Conservation (phyloP, 148 eudicot species). For the Vaccinium vitisidaea region DNA sequence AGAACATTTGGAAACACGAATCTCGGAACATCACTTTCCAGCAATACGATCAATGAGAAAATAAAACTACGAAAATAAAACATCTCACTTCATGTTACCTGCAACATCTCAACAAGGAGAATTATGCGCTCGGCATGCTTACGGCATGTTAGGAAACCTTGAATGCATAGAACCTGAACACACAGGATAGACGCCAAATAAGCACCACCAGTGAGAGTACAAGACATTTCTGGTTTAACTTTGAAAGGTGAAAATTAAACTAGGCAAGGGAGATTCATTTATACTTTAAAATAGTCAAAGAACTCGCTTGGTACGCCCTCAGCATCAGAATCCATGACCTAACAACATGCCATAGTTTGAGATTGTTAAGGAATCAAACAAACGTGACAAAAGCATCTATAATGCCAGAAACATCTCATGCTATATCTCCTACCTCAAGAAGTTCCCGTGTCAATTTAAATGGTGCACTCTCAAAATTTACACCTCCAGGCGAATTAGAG, state of each 20-base stretch:
- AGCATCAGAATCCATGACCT: slow-evolving; percentile 99
- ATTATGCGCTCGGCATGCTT: slow-evolving; percentile 99
- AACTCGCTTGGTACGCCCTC: slow-evolving; percentile 98
- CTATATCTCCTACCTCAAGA: slow-evolving; percentile 65
- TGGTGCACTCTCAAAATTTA: slow-evolving; percentile 99
- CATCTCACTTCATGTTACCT: slow-evolving; percentile 40
- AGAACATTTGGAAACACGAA: not conserved
- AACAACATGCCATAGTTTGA: slow-evolving; percentile 28
- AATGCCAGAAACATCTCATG: not conserved
- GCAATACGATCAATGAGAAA: not conserved
- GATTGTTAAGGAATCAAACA: slow-evolving; percentile 5
- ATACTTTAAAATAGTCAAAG: slow-evolving; percentile 93
- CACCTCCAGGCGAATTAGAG: slow-evolving; percentile 98
- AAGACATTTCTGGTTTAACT: not conserved
- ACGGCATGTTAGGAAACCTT: slow-evolving; percentile 96
- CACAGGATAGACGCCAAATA: slow-evolving; percentile 3
- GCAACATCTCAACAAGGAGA: slow-evolving; percentile 99
- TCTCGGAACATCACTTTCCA: not conserved
- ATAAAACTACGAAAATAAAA: not conserved
- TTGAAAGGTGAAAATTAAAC: not conserved
- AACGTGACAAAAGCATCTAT: not conserved
- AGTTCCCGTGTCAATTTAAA: slow-evolving; percentile 98
- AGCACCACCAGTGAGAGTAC: not conserved
- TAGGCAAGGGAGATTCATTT: slow-evolving; percentile 12
- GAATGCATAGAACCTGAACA: slow-evolving; percentile 94